Base-by-base conservation (phyloP, 139 green algal genomes). In the Marvania coccoides region DNA sequence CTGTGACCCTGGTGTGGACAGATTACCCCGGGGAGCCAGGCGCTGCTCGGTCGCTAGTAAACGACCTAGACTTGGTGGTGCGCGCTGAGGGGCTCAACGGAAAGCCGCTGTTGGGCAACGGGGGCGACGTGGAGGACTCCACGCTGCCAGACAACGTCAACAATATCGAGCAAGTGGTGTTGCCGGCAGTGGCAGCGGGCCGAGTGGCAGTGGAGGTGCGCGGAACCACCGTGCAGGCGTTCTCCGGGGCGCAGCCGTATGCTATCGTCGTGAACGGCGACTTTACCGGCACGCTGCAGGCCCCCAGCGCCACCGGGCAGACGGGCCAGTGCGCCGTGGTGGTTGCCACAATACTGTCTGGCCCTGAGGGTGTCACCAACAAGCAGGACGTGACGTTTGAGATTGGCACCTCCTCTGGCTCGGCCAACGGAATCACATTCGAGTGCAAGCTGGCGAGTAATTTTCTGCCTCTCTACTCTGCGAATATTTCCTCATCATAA, bases 41-140 rank as follows among this genome's bases (percentile, higher is more conserved):
- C 2, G 72, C 78, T 0, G 38, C 39, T 3, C 68, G 30, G 1
- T 68, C 64, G 8, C 79, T 97, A 24, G 86, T 96, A 14, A 95
- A 97, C 64, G 81, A 97, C 69, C 75, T 97, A 28, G 88, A 96
- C 67, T 81, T 97, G 28, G 67, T 62, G 6, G 73, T 91, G 3
- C 65, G 69, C 7, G 78, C 83, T 0, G 80, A 78, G 19, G 84
- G 81, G 12, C 69, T 91, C 14, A 80, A 73, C 33, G 80, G 83
- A 24, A 40, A 75, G 15, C 36, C 73, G 28, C 66, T 85, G 29
- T 54, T 80, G 15, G 87, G 87, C 56, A 94, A 95, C 54, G 82
- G 80, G 10, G 73, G 73, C 19, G 47, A 31, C 6, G 46, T 68
- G 2, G 26, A 54, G 19, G 55, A 63, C 31, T 37, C 63, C 30